Percentiles rank a stretch among this genome's conserved stretches.
phyloP scores from a whole-genome alignment of 805 yeast genomes.

The Ogataea methanolica region DNA sequence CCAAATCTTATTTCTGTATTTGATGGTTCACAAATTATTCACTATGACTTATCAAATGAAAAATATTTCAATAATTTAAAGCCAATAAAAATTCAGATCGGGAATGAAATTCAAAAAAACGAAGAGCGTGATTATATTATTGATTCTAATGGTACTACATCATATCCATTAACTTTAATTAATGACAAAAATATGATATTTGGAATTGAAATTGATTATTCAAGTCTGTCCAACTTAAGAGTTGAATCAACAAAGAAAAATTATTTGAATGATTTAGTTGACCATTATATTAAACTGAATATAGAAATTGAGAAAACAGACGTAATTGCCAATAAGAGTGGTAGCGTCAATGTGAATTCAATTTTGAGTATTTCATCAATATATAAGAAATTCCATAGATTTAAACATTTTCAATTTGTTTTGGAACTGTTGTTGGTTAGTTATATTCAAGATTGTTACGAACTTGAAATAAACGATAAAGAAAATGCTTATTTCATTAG shows the following conservation, averaged over 20 bases:
- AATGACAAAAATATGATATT: slow-evolving; percentile 43
- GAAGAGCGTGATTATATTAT: background rate
- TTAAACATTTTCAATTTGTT: slow-evolving; percentile 43
- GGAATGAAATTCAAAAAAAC: slow-evolving; percentile 22
- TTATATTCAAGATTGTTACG: slow-evolving; percentile 27
- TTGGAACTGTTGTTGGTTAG: slow-evolving; percentile 45
- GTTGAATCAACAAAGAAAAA: slow-evolving; percentile 36
- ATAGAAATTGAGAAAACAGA: slow-evolving; percentile 16
- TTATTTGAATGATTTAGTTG: slow-evolving; percentile 42
- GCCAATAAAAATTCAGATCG: slow-evolving; percentile 29
- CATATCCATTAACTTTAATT: slow-evolving; percentile 47
- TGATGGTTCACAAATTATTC: slow-evolving; percentile 30
- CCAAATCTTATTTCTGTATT: slow-evolving; percentile 25
- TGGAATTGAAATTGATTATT: slow-evolving; percentile 44
- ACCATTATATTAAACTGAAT: slow-evolving; percentile 37
- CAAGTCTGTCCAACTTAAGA: slow-evolving; percentile 18
- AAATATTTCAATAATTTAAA: slow-evolving; percentile 20
- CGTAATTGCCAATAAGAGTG: slow-evolving; percentile 13
- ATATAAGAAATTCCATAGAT: slow-evolving; percentile 34
- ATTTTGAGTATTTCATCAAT: slow-evolving; percentile 24
- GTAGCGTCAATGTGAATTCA: too few relatives aligned
- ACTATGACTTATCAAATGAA: slow-evolving; percentile 25
- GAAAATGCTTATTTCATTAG: slow-evolving; percentile 25
- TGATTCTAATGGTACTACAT: slow-evolving; percentile 28
- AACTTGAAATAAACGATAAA: slow-evolving; percentile 27